Evolutionary conservation across 2,329 filamentous ascomycete genomes (phyloP).

Genomic region (Cordyceps militaris): DNA sequence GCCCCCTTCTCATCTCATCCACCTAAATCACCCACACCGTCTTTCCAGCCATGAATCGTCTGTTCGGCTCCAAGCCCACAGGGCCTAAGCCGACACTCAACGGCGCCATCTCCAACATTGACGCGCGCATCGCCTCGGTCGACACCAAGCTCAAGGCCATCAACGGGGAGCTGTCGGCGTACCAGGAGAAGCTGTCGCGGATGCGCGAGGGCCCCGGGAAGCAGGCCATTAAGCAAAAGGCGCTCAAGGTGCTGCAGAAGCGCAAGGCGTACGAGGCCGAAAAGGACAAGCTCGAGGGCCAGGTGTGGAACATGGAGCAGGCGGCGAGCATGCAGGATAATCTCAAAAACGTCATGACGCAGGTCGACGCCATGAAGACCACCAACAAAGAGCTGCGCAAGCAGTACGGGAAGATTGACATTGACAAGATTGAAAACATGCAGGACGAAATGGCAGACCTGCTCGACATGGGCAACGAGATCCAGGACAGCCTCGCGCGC

Average conservation of each 20-base stretch:
- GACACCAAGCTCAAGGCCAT: slow-evolving; percentile 92
- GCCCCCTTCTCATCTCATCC: not conserved
- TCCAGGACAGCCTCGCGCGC: slow-evolving; percentile 85
- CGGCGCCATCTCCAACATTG: slow-evolving; percentile 77
- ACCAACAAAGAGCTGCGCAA: slow-evolving; percentile 88
- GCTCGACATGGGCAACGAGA: slow-evolving; percentile 96
- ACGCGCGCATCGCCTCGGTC: slow-evolving; percentile 75
- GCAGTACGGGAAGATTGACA: slow-evolving; percentile 95
- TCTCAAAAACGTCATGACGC: slow-evolving; percentile 96
- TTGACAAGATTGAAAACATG: slow-evolving; percentile 94
- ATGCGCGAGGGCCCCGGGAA: slow-evolving; percentile 97
- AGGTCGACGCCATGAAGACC: slow-evolving; percentile 94
- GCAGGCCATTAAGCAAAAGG: slow-evolving; percentile 85
- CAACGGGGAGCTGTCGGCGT: slow-evolving; percentile 81
- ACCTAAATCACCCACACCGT: not conserved
- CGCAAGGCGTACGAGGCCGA: slow-evolving; percentile 92
- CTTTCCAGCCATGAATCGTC: slow-evolving; percentile 69
- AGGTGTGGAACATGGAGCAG: slow-evolving; percentile 99
- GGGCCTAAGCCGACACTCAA: slow-evolving; percentile 84
- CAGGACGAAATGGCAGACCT: slow-evolving; percentile 99
- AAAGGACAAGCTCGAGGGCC: slow-evolving; percentile 85
- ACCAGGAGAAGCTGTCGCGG: slow-evolving; percentile 79
- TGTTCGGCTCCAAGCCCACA: slow-evolving; percentile 84
- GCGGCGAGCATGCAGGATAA: slow-evolving; percentile 98
- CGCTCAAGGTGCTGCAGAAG: slow-evolving; percentile 86